Evolutionary conservation across 2,329 filamentous ascomycete species (phyloP).

Genomic region (Ophiostoma sp.): DNA sequence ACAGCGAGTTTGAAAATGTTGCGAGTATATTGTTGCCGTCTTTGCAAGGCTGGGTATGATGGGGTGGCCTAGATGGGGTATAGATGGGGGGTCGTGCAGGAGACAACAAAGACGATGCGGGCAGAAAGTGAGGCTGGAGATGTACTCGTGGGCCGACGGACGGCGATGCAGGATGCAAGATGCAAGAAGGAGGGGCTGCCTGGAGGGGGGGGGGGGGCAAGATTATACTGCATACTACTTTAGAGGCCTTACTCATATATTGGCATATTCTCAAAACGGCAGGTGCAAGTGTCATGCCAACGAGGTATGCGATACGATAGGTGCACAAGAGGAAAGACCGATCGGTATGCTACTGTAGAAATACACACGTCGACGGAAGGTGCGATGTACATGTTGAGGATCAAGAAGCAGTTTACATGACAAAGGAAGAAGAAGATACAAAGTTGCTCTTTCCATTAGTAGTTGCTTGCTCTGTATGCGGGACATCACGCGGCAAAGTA

Average conservation of each 20-base stretch:
- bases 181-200: neutral
- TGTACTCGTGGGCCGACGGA: neutral
- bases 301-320: neutral
- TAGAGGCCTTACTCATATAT: too few relatives aligned
- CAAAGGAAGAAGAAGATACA: neutral
- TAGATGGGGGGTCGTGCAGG: neutral
- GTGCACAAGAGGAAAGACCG: neutral
- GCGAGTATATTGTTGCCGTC: neutral
- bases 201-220: neutral
- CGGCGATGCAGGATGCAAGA: neutral
- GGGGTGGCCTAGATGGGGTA: neutral
- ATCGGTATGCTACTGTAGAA: neutral
- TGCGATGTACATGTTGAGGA: neutral
- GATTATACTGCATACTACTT: neutral
- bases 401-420: neutral
- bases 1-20: neutral
- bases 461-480: neutral
- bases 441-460: neutral
- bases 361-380: neutral
- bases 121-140: conserved; percentile 5
- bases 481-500: neutral
- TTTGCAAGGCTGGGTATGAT: neutral
- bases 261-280: neutral
- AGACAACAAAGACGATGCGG: neutral
- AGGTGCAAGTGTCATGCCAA: neutral